A percentile compares a stretch with the other conserved stretches of the same genome.
Conservation (phyloP, 2,329 filamentous ascomycete genomes). For the Aspergillus tubingensis region DNA sequence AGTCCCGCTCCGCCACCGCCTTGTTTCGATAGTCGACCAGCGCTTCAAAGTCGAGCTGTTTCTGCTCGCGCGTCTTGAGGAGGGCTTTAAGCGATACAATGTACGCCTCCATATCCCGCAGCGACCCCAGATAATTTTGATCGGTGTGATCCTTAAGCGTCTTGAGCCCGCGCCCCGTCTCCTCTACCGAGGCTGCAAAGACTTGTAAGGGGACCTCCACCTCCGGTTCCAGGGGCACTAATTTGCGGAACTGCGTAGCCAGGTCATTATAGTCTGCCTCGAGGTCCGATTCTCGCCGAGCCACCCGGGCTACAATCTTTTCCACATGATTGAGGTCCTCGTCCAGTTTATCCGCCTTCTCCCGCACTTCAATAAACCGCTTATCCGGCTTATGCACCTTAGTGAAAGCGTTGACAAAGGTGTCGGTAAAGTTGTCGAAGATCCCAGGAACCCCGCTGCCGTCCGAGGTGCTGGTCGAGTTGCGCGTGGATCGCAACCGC, state of each 20-base stretch:
- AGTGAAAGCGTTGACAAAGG: slow-evolving; percentile 94
- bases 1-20: slow-evolving; percentile 81
- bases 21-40: slow-evolving; percentile 95
- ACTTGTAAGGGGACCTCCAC: slow-evolving; percentile 79
- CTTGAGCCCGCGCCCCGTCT: slow-evolving; percentile 76
- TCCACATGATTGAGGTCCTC: slow-evolving; percentile 91
- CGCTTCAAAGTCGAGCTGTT: slow-evolving; percentile 96
- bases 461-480: slow-evolving; percentile 51
- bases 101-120: slow-evolving; percentile 95
- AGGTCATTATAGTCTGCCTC: slow-evolving; percentile 87
- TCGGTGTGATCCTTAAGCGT: slow-evolving; percentile 88
- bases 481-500: slow-evolving; percentile 71
- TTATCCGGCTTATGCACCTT: slow-evolving; percentile 95
- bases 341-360: slow-evolving; percentile 89
- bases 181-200: slow-evolving; percentile 83
- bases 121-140: slow-evolving; percentile 88
- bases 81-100: slow-evolving; percentile 82
- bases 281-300: slow-evolving; percentile 81
- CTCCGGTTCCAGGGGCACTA: slow-evolving; percentile 84
- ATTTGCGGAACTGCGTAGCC: slow-evolving; percentile 90
- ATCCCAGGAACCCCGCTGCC: slow-evolving; percentile 61
- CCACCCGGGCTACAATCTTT: slow-evolving; percentile 91
- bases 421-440: slow-evolving; percentile 93
- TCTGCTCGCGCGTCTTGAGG: slow-evolving; percentile 91
- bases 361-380: slow-evolving; percentile 89